Evolutionary conservation across 1,284 basidiomycete genomes (phyloP).

Genomic region (Sanghuangporus weigelae): DNA sequence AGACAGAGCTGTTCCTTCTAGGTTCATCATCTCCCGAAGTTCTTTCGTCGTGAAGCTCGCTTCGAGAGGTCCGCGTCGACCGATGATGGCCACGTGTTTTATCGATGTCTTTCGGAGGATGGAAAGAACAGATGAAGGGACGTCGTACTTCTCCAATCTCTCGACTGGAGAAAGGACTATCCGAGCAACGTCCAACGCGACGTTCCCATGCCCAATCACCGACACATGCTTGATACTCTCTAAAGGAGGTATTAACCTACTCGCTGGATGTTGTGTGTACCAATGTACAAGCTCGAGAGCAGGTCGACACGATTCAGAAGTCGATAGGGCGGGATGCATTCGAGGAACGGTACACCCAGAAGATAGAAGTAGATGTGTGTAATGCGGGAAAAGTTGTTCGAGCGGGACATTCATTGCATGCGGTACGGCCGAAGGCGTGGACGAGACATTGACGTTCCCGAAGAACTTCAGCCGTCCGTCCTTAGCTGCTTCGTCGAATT

Average conservation of each 20-base stretch:
- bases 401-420: constrained; percentile 55
- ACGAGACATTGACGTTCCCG: constrained; percentile 82
- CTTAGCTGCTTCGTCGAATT: constrained; percentile 75
- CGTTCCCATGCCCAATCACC: constrained; percentile 94
- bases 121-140: constrained; percentile 74
- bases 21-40: constrained; percentile 82
- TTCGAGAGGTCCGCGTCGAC: constrained; percentile 83
- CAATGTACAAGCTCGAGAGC: constrained; percentile 91
- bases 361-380: constrained; percentile 79
- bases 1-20: constrained; percentile 67
- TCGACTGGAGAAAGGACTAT: constrained; percentile 74
- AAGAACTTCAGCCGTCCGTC: constrained; percentile 85
- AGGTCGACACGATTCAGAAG: constrained; percentile 56
- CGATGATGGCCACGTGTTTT: constrained; percentile 79
- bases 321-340: constrained; percentile 49
- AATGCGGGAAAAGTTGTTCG: constrained; percentile 52
- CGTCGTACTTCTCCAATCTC: constrained; percentile 71
- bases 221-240: constrained; percentile 65
- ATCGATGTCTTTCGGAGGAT: constrained; percentile 62
- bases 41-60: constrained; percentile 95
- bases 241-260: constrained; percentile 54
- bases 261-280: constrained; percentile 92
- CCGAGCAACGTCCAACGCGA: constrained; percentile 90
- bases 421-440: constrained; percentile 34
- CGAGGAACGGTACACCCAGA: constrained; percentile 71